These are phyloP conservation scores for Epichloe scottii DNA, from an alignment of 2,329 filamentous ascomycete species.

Conservation along the genomic window DNA sequence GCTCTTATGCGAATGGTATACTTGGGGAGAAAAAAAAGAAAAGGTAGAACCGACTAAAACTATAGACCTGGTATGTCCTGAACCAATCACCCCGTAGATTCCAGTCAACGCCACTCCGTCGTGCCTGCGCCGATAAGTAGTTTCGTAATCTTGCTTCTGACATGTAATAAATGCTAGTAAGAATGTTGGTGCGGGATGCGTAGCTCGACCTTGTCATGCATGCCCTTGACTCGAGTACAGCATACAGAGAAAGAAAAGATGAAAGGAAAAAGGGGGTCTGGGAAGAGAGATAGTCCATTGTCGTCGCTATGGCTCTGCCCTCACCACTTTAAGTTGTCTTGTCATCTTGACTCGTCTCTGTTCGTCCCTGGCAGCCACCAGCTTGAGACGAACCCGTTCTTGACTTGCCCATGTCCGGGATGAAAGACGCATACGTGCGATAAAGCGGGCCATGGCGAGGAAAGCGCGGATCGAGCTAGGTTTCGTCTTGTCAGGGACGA, in stretches of 20 bases:
- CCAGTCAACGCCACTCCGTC: not conserved
- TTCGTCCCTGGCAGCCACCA: constrained; percentile 37
- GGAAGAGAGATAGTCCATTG: not conserved
- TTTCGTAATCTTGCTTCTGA: not conserved
- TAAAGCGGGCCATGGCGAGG: constrained; percentile 36
- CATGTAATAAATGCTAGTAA: not conserved
- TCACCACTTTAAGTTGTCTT: constrained; percentile 26
- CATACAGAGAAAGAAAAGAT: not conserved
- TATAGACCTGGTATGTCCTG: not conserved
- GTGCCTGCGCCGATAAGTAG: not conserved
- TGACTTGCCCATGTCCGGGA: constrained; percentile 38
- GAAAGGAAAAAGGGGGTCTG: too few relatives aligned
- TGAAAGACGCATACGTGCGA: constrained; percentile 36
- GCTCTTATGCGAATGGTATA: not conserved
- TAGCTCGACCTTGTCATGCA: not conserved
- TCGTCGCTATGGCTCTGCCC: constrained; percentile 8
- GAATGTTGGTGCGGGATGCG: not conserved
- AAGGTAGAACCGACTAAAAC: not conserved
- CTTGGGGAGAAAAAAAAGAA: not conserved
- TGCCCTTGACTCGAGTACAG: not conserved
- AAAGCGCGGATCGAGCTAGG: constrained; percentile 29
- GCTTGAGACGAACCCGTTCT: constrained; percentile 34
- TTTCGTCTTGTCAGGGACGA: constrained; percentile 8
- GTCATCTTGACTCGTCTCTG: constrained; percentile 32
- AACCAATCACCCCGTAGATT: not conserved